Evolutionary conservation across 495 filamentous ascomycete species (phyloP).

Genomic region (Hyaloscypha finlandica): DNA sequence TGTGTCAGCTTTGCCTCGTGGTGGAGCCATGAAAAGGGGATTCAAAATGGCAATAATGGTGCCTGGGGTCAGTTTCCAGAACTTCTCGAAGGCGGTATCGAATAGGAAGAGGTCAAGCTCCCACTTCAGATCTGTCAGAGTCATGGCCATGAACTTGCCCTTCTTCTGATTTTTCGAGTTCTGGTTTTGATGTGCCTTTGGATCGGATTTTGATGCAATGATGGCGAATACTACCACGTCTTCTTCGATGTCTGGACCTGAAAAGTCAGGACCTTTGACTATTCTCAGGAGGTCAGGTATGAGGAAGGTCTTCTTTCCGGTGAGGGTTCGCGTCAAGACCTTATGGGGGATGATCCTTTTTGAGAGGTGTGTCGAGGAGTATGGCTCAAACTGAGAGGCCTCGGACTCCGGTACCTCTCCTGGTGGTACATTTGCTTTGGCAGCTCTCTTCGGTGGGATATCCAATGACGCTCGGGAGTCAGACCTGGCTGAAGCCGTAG

Average conservation of each 20-base stretch:
- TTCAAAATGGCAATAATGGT: slow-evolving; percentile 94
- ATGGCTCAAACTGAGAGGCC: slow-evolving; percentile 68
- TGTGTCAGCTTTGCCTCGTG: slow-evolving; percentile 67
- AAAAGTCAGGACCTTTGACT: slow-evolving; percentile 82
- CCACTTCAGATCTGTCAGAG: slow-evolving; percentile 85
- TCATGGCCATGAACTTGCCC: slow-evolving; percentile 90
- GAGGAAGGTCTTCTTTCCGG: slow-evolving; percentile 71
- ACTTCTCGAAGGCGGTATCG: slow-evolving; percentile 83
- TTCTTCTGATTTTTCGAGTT: slow-evolving; percentile 31
- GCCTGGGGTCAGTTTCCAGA: slow-evolving; percentile 85
- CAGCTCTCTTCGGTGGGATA: slow-evolving; percentile 26
- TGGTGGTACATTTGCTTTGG: slow-evolving; percentile 30
- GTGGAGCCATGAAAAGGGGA: slow-evolving; percentile 85
- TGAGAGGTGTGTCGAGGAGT: slow-evolving; percentile 80
- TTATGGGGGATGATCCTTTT: slow-evolving; percentile 85
- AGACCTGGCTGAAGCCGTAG: slow-evolving; percentile 13
- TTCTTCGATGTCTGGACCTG: slow-evolving; percentile 78
- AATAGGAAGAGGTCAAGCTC: slow-evolving; percentile 92
- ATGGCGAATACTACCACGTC: slow-evolving; percentile 89
- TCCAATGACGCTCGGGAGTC: slow-evolving; percentile 20
- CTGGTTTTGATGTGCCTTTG: slow-evolving; percentile 54
- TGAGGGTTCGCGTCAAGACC: slow-evolving; percentile 71
- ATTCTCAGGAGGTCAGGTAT: slow-evolving; percentile 81
- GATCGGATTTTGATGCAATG: slow-evolving; percentile 82
- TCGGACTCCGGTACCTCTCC: slow-evolving; percentile 38